Percentiles rank a stretch among this genome's conserved stretches.
Evolutionary conservation across 371 early-diverging fungal species (phyloP).

Genomic region (Racocetra persica): DNA sequence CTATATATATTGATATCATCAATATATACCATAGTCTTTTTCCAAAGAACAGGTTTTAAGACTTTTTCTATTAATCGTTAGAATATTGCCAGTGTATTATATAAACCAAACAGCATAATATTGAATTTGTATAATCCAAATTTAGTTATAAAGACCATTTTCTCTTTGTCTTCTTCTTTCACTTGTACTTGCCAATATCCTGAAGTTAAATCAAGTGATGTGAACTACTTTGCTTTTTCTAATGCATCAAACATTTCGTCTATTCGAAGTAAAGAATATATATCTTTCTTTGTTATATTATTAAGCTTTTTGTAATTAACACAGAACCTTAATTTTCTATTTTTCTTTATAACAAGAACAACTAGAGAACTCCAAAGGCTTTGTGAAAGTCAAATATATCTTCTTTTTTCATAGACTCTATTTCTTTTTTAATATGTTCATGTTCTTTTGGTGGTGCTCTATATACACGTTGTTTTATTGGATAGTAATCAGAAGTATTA

Average conservation of each 20-base stretch:
- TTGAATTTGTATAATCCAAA: slow-evolving; percentile 1
- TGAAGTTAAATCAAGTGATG: not conserved
- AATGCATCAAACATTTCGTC: not conserved
- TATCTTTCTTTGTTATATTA: not conserved
- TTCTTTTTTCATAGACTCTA: no score
- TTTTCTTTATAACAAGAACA: not conserved
- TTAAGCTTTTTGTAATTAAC: not conserved
- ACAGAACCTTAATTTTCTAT: not conserved
- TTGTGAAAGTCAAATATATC: not conserved
- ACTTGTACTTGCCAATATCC: no score
- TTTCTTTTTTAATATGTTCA: no score
- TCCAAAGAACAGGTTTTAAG: slow-evolving; percentile 29
- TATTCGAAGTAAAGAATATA: not conserved
- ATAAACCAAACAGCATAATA: not conserved
- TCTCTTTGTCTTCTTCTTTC: slow-evolving; percentile 35
- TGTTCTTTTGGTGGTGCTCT: no score
- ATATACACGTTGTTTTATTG: no score
- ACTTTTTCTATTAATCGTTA: slow-evolving; percentile 52
- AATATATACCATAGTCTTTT: slow-evolving; percentile 46
- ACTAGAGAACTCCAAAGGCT: not conserved
- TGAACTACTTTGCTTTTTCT: not conserved
- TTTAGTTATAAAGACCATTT: not conserved
- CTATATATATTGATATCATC: slow-evolving; percentile 49
- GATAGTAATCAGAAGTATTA: no score
- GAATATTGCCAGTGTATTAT: slow-evolving; percentile 30